Percentiles rank a stretch among this genome's conserved stretches.
Conservation (phyloP, 345 rosid genomes). For the Draba incana region DNA sequence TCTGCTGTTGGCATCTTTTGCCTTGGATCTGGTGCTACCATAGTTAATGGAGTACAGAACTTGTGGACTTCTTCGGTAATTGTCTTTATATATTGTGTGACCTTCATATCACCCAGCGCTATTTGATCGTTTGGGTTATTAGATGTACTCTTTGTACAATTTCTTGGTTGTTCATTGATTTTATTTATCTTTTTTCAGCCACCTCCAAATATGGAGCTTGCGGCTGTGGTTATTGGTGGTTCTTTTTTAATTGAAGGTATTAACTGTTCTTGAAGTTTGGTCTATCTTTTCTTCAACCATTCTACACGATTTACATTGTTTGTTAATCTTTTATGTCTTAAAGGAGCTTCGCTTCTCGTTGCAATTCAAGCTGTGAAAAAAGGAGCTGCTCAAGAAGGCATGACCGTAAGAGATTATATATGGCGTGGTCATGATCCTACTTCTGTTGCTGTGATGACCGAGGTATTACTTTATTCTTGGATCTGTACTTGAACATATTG, state of each 20-base stretch:
- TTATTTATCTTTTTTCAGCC: conserved; percentile 55
- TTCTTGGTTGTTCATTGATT: conserved; percentile 28
- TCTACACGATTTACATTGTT: neutral
- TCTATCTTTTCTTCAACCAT: conserved; percentile 4
- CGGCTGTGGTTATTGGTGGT: conserved; percentile 95
- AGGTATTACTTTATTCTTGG: conserved; percentile 51
- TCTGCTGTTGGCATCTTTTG: conserved; percentile 99
- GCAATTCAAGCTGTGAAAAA: conserved; percentile 96
- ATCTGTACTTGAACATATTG: neutral
- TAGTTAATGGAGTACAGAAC: conserved; percentile 90
- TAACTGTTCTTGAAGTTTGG: neutral
- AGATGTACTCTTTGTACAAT: neutral
- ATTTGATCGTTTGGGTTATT: conserved; percentile 22
- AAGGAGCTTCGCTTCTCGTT: conserved; percentile 94
- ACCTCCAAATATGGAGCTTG: conserved; percentile 76
- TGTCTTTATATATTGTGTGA: conserved; percentile 6
- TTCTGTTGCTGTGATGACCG: conserved; percentile 98
- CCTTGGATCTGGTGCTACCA: conserved; percentile 98
- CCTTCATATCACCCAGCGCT: neutral
- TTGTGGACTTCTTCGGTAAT: conserved; percentile 79
- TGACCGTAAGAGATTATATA: conserved; percentile 81
- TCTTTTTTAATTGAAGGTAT: conserved; percentile 93
- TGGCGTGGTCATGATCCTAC: conserved; percentile 99
- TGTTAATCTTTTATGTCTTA: conserved; percentile 12
- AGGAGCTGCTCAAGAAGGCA: conserved; percentile 97